Conservation (phyloP, 1,139 yeast genomes). For the Candida sanyaensis region DNA sequence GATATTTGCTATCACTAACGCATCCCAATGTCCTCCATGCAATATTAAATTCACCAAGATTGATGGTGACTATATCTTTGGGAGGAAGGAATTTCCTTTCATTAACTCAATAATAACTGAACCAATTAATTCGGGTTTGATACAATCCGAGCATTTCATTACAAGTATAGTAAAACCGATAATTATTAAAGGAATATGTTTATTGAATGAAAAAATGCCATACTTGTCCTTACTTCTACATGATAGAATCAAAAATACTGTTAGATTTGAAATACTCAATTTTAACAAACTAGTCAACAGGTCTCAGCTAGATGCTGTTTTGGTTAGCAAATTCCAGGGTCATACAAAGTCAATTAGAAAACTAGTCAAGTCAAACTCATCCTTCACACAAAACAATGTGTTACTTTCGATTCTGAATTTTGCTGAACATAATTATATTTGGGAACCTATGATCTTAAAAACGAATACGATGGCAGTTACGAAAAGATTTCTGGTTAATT, state of each 20-base stretch:
- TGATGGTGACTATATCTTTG: constrained; percentile 10
- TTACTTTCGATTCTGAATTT: constrained; percentile 44
- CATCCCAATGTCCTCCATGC: constrained; percentile 51
- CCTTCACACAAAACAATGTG: constrained; percentile 25
- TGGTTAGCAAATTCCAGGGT: constrained; percentile 68
- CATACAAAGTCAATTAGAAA: constrained; percentile 78
- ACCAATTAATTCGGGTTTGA: constrained; percentile 7
- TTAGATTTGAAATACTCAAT: constrained; percentile 29
- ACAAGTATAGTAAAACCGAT: constrained; percentile 24
- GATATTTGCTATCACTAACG: constrained; percentile 52
- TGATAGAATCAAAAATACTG: constrained; percentile 39
- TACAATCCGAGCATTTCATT: constrained; percentile 19
- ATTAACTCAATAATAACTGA: constrained; percentile 1
- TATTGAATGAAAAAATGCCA: constrained; percentile 14
- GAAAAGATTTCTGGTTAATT: constrained; percentile 36
- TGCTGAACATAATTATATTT: constrained; percentile 59
- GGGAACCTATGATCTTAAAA: constrained; percentile 52
- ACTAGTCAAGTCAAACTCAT: constrained; percentile 56
- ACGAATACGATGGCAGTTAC: constrained; percentile 30
- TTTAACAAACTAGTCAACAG: constrained; percentile 15
- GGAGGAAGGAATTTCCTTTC: constrained; percentile 19
- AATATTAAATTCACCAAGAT: constrained; percentile 27
- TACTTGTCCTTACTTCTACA: constrained; percentile 33
- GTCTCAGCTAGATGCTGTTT: constrained; percentile 16
- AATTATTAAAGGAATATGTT: constrained; percentile 22